Conservation (phyloP, 768 basidiomycete species). For the Rhizopogon vesiculosus region DNA sequence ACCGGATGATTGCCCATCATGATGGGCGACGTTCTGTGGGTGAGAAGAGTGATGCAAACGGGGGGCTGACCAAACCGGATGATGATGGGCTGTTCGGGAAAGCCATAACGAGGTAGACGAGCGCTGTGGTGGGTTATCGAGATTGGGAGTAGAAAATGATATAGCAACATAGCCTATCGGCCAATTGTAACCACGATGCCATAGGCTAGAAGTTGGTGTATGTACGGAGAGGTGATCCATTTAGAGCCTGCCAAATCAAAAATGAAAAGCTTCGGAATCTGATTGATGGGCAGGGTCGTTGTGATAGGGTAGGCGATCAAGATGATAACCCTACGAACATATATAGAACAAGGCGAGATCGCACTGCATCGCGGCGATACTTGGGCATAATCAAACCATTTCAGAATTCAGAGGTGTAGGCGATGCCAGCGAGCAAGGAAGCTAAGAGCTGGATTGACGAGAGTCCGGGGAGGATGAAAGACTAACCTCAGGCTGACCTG, state of each 20-base stretch:
- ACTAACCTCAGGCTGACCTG: neutral
- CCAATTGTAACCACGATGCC: slow-evolving; percentile 11
- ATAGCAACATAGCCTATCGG: slow-evolving; percentile 7
- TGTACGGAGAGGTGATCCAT: slow-evolving; percentile 20
- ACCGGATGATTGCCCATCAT: neutral
- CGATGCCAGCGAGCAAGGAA: neutral
- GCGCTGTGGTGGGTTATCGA: slow-evolving; percentile 6
- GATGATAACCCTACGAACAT: slow-evolving; percentile 21
- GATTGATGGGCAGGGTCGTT: slow-evolving; percentile 29
- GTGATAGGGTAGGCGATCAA: slow-evolving; percentile 35
- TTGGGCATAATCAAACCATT: slow-evolving; percentile 15
- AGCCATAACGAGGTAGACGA: neutral
- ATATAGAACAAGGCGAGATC: slow-evolving; percentile 17
- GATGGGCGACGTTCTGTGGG: neutral
- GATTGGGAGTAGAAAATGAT: neutral
- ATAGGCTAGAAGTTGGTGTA: slow-evolving; percentile 17
- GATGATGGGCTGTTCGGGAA: neutral
- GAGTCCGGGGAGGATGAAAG: neutral
- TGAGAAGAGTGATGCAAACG: neutral
- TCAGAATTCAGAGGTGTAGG: slow-evolving; percentile 7
- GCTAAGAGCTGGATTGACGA: neutral
- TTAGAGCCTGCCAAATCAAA: slow-evolving; percentile 18
- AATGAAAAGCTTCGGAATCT: slow-evolving; percentile 22
- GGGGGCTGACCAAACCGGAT: neutral
- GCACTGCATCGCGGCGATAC: slow-evolving; percentile 12